Percentiles rank a stretch among this genome's conserved stretches.
Evolutionary conservation across 208 protist species (phyloP).

Genomic region (Angomonas ambiguus): DNA sequence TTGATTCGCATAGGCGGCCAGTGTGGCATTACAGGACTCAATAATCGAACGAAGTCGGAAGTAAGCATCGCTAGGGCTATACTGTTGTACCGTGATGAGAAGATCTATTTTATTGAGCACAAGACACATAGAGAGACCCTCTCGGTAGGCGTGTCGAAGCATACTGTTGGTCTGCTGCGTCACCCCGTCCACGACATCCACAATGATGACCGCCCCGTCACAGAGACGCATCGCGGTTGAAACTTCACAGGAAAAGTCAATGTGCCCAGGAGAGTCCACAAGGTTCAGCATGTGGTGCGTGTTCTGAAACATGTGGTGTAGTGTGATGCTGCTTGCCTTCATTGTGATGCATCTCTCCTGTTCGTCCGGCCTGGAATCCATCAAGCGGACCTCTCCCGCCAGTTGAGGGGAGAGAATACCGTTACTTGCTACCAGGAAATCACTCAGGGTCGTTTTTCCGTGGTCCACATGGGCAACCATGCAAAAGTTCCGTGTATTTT

Average conservation of each 20-base stretch:
- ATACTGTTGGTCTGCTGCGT: conserved; percentile 94
- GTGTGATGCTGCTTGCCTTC: conserved; percentile 97
- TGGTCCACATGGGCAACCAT: conserved; percentile 99
- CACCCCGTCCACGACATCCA: conserved; percentile 99
- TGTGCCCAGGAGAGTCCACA: conserved; percentile 99
- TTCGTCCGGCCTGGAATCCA: conserved; percentile 96
- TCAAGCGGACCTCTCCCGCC: conserved; percentile 96
- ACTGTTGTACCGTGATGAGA: conserved; percentile 91
- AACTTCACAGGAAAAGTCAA: conserved; percentile 98
- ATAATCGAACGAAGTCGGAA: conserved; percentile 93
- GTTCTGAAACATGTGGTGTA: conserved; percentile 72
- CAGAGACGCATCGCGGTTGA: conserved; percentile 96
- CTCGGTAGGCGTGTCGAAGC: conserved; percentile 93
- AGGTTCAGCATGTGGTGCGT: conserved; percentile 94
- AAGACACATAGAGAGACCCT: conserved; percentile 94
- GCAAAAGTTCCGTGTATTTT: conserved; percentile 94
- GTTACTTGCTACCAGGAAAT: conserved; percentile 97
- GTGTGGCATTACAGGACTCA: conserved; percentile 91
- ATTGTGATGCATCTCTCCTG: conserved; percentile 99
- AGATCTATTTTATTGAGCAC: conserved; percentile 99
- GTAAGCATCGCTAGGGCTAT: conserved; percentile 88
- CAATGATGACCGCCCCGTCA: conserved; percentile 97
- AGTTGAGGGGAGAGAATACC: conserved; percentile 96
- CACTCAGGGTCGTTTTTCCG: conserved; percentile 98
- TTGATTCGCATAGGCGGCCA: conserved; percentile 79